Conservation (phyloP, 2,329 filamentous ascomycete species). For the Penicillium crustosum region DNA sequence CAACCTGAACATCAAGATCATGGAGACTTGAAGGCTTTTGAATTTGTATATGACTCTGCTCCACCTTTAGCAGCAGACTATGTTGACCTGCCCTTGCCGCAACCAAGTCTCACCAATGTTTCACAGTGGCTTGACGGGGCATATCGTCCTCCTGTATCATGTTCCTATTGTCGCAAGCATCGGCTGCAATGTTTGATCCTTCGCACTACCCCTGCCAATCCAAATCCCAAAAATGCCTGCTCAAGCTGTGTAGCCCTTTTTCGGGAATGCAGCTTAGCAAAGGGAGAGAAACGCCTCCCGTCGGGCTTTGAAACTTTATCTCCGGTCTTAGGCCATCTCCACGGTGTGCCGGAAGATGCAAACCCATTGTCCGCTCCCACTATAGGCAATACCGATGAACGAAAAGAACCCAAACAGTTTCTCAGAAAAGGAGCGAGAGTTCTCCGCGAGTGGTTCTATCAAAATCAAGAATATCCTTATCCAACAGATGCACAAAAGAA, state of each 20-base stretch:
- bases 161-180: constrained; percentile 46
- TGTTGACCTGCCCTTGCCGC: neutral
- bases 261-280: constrained; percentile 52
- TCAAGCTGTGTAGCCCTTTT: constrained; percentile 55
- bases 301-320: constrained; percentile 49
- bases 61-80: neutral
- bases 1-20: neutral
- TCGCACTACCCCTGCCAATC: constrained; percentile 49
- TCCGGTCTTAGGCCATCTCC: constrained; percentile 52
- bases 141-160: constrained; percentile 45
- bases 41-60: neutral
- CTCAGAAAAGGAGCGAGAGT: constrained; percentile 48
- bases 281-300: constrained; percentile 46
- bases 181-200: constrained; percentile 53
- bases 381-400: constrained; percentile 1
- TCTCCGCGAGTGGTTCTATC: constrained; percentile 49
- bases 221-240: constrained; percentile 51
- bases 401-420: constrained; percentile 40
- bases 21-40: neutral
- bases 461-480: constrained; percentile 50
- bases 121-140: constrained; percentile 43
- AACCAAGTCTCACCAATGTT: constrained; percentile 25
- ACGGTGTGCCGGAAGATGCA: constrained; percentile 49
- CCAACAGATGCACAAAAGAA: constrained; percentile 50
- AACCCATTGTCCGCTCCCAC: neutral